A percentile compares a stretch with the other conserved stretches of the same genome.
Conservation (phyloP, 225 moss, liverwort and hornwort species). For the Physcomitrellopsis africana region DNA sequence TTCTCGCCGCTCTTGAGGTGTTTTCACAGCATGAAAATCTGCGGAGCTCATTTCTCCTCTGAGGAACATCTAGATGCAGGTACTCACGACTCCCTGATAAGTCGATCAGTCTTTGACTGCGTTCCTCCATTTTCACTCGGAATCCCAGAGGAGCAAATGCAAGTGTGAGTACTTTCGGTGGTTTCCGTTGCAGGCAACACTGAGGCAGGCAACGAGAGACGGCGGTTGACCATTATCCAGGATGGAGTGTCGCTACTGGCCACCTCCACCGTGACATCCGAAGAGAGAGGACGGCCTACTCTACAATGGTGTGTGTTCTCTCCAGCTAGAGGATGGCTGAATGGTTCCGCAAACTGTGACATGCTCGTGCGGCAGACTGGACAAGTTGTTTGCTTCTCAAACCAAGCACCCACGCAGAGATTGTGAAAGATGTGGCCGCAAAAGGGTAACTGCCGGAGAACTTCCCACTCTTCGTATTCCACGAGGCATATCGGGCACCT, state of each 20-base stretch:
- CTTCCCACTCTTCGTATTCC: conserved; percentile 68
- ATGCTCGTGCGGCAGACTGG: conserved; percentile 63
- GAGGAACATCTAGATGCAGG: conserved; percentile 18
- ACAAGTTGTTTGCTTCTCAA: conserved; percentile 66
- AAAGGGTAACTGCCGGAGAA: conserved; percentile 61
- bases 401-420: conserved; percentile 59
- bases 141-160: conserved; percentile 18
- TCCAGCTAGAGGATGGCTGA: conserved; percentile 29
- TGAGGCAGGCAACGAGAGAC: conserved; percentile 42
- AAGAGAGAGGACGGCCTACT: conserved; percentile 22
- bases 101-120: conserved; percentile 25
- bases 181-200: conserved; percentile 20
- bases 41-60: conserved; percentile 14
- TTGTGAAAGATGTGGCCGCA: conserved; percentile 66
- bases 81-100: not conserved
- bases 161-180: conserved; percentile 22
- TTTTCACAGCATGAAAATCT: conserved; percentile 47
- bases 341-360: conserved; percentile 53
- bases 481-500: conserved; percentile 65
- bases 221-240: conserved; percentile 47
- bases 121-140: conserved; percentile 14
- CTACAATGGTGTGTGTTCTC: conserved; percentile 31
- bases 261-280: conserved; percentile 34
- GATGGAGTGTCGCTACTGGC: conserved; percentile 32
- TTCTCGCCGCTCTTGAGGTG: conserved; percentile 28